Base-by-base conservation (phyloP, 352 stramenopile genomes). In the Pythium phragmiticola region DNA sequence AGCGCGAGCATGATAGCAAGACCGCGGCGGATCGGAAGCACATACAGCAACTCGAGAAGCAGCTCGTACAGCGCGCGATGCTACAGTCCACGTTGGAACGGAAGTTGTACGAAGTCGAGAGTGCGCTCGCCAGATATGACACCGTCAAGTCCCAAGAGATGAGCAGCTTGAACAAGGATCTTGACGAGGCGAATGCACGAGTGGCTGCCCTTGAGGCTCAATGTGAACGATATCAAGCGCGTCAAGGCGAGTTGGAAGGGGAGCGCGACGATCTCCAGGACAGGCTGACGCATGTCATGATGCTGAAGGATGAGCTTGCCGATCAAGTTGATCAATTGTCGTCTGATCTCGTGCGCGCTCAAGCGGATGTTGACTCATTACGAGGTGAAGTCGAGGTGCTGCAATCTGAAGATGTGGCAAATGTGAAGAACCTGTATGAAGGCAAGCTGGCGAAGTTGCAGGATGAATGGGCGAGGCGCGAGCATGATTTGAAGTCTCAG, bases 1-100 rank as follows among this genome's bases (percentile, higher is more conserved):
- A 93, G 60, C 77, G 82, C 21, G 84, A 91, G 63, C 76, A 90
- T 54, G 82, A 93, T 60, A 85, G 78, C 54, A 89, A 87, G 63
- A 51, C 73, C 17, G 64, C 65, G 2, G 79, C 82, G 0, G 77
- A 91, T 47, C 66, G 73, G 9, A 89, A 89, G 54, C 75, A 87
- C 45, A 87, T 88, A 33, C 72, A 89, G 43, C 80, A 91, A 34
- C 62, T 93, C 2, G 80, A 93, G 42, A 90, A 86, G 30, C 84
- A 93, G 58, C 70, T 93, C 45, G n/a, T 82, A 33, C 82, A 93
- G 61, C 70, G 84, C 0, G 71, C 82, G 3, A 80, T 86, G 52
- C 69, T 93, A 8, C 61, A 82, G 26, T 87, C 80, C 2, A 85
- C 65, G 57, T 42, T 89, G 21, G 82, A 93, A 49, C 75, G 80